Conservation (phyloP, 495 filamentous ascomycete genomes). For the Penicillium cosmopolitanum region DNA sequence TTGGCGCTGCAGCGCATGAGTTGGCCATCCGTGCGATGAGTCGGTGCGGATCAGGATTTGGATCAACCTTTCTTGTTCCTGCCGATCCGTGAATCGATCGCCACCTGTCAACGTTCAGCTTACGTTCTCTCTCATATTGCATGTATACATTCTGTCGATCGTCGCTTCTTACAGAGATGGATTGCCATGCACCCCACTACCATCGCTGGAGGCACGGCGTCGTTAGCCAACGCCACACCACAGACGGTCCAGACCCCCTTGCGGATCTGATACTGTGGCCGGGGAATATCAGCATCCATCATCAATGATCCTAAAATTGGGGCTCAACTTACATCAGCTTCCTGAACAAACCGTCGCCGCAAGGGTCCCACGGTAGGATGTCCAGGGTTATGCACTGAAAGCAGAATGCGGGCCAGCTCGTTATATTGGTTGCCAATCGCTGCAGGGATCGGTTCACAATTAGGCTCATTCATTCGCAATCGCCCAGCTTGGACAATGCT, state of each 20-base stretch:
- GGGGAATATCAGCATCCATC: background rate
- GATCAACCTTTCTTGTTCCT: constrained; percentile 27
- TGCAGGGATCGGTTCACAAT: constrained; percentile 1
- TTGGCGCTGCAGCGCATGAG: constrained; percentile 28
- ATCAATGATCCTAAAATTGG: background rate
- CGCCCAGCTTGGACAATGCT: background rate
- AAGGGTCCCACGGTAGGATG: constrained; percentile 27
- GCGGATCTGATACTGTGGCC: constrained; percentile 22
- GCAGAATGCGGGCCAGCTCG: constrained; percentile 24
- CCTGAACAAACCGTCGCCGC: constrained; percentile 18
- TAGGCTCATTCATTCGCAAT: background rate
- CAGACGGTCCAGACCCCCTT: constrained; percentile 32
- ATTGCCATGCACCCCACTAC: constrained; percentile 33
- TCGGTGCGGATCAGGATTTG: constrained; percentile 26
- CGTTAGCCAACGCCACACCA: constrained; percentile 30
- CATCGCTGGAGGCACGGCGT: constrained; percentile 28
- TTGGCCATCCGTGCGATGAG: constrained; percentile 30
- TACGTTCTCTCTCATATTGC: background rate
- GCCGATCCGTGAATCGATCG: constrained; percentile 30
- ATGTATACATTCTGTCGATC: background rate
- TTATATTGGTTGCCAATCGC: constrained; percentile 31
- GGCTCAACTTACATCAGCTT: constrained; percentile 26
- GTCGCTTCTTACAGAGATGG: constrained; percentile 24
- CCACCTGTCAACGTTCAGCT: constrained; percentile 22
- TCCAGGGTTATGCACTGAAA: constrained; percentile 26